phyloP scores from a whole-genome alignment of 345 rosid genomes.

The Alliaria petiolata region DNA sequence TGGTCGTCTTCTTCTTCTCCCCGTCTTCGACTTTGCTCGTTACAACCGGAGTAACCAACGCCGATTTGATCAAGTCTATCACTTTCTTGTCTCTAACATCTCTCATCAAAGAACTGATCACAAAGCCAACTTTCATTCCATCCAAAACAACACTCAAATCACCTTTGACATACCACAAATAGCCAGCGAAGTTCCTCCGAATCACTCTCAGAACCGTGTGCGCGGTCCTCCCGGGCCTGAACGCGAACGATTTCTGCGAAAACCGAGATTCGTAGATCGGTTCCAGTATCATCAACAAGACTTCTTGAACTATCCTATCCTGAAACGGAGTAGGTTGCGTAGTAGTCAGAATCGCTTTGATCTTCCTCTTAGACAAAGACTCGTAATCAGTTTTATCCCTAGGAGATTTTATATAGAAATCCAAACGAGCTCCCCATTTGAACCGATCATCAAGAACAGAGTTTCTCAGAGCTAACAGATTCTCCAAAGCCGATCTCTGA shows the following conservation, averaged over 20 bases:
- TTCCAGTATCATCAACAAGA: slow-evolving; percentile 79
- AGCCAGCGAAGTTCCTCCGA: slow-evolving; percentile 85
- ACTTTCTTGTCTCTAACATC: slow-evolving; percentile 96
- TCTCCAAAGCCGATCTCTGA: slow-evolving; percentile 74
- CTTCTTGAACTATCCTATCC: slow-evolving; percentile 95
- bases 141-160: slow-evolving; percentile 88
- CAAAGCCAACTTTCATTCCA: slow-evolving; percentile 86
- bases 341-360: slow-evolving; percentile 77
- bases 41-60: slow-evolving; percentile 78
- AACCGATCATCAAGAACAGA: slow-evolving; percentile 93
- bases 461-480: slow-evolving; percentile 72
- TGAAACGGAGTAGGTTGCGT: slow-evolving; percentile 90
- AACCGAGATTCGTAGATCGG: slow-evolving; percentile 82
- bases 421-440: slow-evolving; percentile 93
- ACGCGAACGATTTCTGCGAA: slow-evolving; percentile 83
- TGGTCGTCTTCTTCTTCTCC: slow-evolving; percentile 74
- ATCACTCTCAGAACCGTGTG: slow-evolving; percentile 88
- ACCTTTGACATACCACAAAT: slow-evolving; percentile 90
- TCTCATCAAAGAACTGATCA: slow-evolving; percentile 83
- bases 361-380: slow-evolving; percentile 90
- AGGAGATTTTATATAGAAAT: slow-evolving; percentile 82
- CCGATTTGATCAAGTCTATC: slow-evolving; percentile 76
- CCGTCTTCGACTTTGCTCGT: slow-evolving; percentile 50
- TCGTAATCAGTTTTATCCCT: slow-evolving; percentile 82
- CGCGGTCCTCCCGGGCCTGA: slow-evolving; percentile 87